Conservation (phyloP, 225 moss, liverwort and hornwort genomes). For the Lunularia cruciata region DNA sequence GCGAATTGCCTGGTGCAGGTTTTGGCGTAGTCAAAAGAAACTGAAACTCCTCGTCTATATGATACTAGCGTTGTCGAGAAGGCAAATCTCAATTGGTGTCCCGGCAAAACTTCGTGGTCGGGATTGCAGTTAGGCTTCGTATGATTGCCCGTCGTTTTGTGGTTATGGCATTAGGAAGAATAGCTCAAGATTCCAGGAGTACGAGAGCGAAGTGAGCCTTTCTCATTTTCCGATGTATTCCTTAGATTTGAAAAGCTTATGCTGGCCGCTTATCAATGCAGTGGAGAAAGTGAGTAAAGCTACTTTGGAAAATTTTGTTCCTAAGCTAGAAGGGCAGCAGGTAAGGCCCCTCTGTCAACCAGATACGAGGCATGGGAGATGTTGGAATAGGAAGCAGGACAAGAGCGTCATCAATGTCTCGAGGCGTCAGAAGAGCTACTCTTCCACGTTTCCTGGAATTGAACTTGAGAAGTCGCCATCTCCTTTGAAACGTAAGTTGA, state of each 20-base stretch:
- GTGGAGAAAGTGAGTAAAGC: slow-evolving; percentile 20
- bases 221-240: slow-evolving; percentile 9
- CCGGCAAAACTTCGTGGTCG: not conserved
- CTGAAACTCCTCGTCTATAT: not conserved
- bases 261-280: slow-evolving; percentile 12
- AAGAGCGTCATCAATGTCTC: not conserved
- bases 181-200: not conserved
- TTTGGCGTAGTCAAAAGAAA: not conserved
- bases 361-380: not conserved
- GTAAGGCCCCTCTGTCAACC: not conserved
- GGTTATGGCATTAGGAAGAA: slow-evolving; percentile 7
- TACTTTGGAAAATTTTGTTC: slow-evolving; percentile 12
- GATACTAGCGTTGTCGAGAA: not conserved
- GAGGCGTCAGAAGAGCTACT: not conserved
- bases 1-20: not conserved
- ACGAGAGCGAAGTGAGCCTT: slow-evolving; percentile 6
- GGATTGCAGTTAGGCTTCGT: not conserved
- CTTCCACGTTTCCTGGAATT: not conserved
- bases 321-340: slow-evolving; percentile 12
- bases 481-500: not conserved
- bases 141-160: not conserved
- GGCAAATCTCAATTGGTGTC: not conserved
- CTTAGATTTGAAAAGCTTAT: slow-evolving; percentile 15
- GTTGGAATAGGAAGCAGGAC: slow-evolving; percentile 18
- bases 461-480: not conserved